Evolutionary conservation across 345 rosid genomes (phyloP).

Genomic region (Litchi chinensis): DNA sequence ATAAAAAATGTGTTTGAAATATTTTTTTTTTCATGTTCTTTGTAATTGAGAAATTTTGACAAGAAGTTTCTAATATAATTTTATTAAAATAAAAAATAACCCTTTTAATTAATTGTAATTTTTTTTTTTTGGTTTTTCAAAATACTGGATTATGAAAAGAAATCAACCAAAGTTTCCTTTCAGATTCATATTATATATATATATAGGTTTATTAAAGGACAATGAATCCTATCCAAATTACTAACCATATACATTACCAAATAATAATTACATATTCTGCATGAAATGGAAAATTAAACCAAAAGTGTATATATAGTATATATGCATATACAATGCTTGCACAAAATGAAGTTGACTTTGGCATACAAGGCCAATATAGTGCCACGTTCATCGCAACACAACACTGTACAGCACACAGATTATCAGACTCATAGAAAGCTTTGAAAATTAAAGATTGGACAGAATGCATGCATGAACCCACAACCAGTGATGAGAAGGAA

Average conservation of each 20-base stretch:
- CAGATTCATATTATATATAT: neutral
- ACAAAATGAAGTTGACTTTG: slow-evolving; percentile 17
- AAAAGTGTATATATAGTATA: neutral
- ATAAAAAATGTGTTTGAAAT: too few species aligned
- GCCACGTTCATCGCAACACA: neutral
- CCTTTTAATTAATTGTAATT: too few species aligned
- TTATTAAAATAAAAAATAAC: too few species aligned
- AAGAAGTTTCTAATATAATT: too few species aligned
- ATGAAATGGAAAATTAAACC: neutral
- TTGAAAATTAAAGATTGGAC: neutral
- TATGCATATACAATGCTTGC: neutral
- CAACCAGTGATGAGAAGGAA: neutral
- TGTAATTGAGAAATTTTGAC: too few species aligned
- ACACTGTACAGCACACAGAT: neutral
- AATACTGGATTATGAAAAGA: too few species aligned
- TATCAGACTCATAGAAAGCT: neutral
- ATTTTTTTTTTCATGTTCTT: too few species aligned
- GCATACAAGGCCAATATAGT: slow-evolving; percentile 5
- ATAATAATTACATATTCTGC: too few species aligned
- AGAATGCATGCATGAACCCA: slow-evolving; percentile 15
- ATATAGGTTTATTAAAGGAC: neutral
- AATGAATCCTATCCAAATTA: neutral
- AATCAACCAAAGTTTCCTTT: neutral
- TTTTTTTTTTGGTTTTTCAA: too few species aligned
- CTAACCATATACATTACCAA: too few species aligned